Conservation (phyloP, 2,329 filamentous ascomycete genomes). For the Diplodia intermedia region DNA sequence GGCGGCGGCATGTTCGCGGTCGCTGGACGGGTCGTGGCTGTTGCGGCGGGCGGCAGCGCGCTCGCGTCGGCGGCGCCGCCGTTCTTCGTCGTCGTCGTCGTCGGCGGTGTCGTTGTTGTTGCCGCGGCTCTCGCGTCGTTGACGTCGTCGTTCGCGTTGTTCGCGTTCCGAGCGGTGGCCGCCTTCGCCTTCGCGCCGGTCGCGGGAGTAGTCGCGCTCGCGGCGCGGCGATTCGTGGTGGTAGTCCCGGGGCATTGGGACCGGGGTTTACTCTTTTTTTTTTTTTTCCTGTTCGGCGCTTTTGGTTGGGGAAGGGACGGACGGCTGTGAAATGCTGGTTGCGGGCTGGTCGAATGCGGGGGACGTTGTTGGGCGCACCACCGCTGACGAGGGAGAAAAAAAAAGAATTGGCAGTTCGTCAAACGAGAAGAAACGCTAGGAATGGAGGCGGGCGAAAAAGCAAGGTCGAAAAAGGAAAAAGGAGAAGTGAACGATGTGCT, state of each 20-base stretch:
- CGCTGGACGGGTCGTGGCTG: slow-evolving; percentile 26
- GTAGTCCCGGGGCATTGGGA: slow-evolving; percentile 37
- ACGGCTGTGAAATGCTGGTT: background rate
- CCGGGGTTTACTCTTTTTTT: no score
- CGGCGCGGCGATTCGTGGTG: slow-evolving; percentile 34
- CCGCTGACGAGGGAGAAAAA: background rate
- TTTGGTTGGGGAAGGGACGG: slow-evolving; percentile 15
- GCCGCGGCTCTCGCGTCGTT: background rate
- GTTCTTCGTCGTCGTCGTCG: background rate
- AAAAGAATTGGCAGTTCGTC: background rate
- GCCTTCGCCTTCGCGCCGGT: slow-evolving; percentile 29
- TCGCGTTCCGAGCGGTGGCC: slow-evolving; percentile 37
- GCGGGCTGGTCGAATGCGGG: background rate
- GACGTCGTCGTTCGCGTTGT: slow-evolving; percentile 23
- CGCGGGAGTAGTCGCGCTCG: slow-evolving; percentile 35
- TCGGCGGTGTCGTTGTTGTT: background rate
- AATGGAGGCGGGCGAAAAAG: background rate
- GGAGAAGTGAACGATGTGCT: background rate
- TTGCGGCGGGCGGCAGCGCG: slow-evolving; percentile 32
- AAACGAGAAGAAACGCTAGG: background rate
- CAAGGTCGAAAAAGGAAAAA: background rate
- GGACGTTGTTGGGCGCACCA: background rate
- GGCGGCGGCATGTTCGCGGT: slow-evolving; percentile 32
- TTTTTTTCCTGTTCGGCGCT: background rate
- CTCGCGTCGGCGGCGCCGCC: slow-evolving; percentile 36